Evolutionary conservation across 2,329 filamentous ascomycete species (phyloP).

Genomic region (Venturia aucupariae): DNA sequence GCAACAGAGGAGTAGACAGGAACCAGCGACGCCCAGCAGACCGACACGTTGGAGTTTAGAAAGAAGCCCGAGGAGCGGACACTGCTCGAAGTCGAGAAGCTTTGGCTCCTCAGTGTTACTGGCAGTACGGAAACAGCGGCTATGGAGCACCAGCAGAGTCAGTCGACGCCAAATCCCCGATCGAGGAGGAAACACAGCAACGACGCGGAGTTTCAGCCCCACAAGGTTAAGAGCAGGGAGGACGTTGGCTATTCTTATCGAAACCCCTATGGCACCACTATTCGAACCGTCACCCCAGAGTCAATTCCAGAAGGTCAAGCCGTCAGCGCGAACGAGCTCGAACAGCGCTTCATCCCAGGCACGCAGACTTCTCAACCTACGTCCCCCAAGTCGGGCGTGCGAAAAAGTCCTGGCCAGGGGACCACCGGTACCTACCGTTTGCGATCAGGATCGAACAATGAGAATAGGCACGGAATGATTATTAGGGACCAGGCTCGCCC

Average conservation of each 20-base stretch:
- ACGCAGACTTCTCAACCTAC: constrained; percentile 7
- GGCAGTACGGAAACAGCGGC: background rate
- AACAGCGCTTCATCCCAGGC: constrained; percentile 15
- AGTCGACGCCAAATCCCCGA: background rate
- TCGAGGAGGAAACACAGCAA: constrained; percentile 5
- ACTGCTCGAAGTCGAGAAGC: constrained; percentile 14
- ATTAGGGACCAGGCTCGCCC: constrained; percentile 41
- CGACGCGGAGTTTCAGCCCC: background rate
- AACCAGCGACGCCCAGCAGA: background rate
- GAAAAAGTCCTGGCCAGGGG: constrained; percentile 6
- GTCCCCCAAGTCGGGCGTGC: constrained; percentile 8
- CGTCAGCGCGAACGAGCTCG: background rate
- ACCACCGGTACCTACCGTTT: constrained; percentile 2
- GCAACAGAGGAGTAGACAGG: background rate
- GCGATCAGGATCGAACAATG: constrained; percentile 13
- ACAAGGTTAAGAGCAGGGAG: constrained; percentile 10
- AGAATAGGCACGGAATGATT: constrained; percentile 17
- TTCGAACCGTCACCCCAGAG: constrained; percentile 61
- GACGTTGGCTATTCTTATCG: constrained; percentile 8
- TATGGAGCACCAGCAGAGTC: constrained; percentile 5
- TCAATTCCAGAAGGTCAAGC: constrained; percentile 19
- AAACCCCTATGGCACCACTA: constrained; percentile 27
- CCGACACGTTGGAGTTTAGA: constrained; percentile 9
- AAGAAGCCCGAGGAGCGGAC: constrained; percentile 8
- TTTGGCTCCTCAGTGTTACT: constrained; percentile 10